These are phyloP conservation scores for Aureobasidium sp. DNA, from an alignment of 2,329 filamentous ascomycete genomes.

Conservation along the genomic window DNA sequence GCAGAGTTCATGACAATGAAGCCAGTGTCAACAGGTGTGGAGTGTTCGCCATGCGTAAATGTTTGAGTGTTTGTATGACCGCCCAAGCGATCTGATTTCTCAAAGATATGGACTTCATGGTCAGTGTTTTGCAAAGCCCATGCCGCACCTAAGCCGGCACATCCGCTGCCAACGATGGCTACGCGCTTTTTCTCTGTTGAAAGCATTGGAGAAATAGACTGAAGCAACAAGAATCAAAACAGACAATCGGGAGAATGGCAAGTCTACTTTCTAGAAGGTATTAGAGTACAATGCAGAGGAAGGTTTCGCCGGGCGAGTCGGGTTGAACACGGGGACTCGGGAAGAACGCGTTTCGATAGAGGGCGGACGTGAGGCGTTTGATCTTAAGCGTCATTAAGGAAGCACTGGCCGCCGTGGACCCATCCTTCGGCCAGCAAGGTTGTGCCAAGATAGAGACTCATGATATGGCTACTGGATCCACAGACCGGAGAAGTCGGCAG, in stretches of 20 bases:
- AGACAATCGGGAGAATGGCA: background rate
- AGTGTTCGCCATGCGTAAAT: conserved; percentile 57
- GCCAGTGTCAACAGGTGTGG: conserved; percentile 67
- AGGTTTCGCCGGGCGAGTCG: background rate
- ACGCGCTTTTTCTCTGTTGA: conserved; percentile 51
- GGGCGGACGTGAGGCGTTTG: conserved; percentile 2
- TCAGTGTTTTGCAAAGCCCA: conserved; percentile 72
- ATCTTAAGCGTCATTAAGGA: conserved; percentile 5
- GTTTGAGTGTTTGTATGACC: conserved; percentile 75
- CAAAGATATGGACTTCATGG: conserved; percentile 78
- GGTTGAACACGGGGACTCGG: background rate
- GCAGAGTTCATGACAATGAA: conserved; percentile 74
- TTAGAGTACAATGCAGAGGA: background rate
- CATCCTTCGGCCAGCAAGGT: conserved; percentile 3
- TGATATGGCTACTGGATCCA: background rate
- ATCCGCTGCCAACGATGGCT: conserved; percentile 75
- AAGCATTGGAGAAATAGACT: background rate
- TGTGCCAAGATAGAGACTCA: background rate
- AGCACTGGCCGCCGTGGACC: conserved; percentile 8
- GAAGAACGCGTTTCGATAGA: background rate
- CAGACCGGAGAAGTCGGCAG: no score
- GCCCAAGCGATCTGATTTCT: conserved; percentile 63
- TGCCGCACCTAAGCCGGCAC: conserved; percentile 67
- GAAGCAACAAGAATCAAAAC: background rate
- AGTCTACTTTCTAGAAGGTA: background rate